A percentile compares a stretch with the other conserved stretches of the same genome.
These are phyloP conservation scores for Alternaria infectoria DNA, from an alignment of 2,329 filamentous ascomycete species.

Conservation along the genomic window DNA sequence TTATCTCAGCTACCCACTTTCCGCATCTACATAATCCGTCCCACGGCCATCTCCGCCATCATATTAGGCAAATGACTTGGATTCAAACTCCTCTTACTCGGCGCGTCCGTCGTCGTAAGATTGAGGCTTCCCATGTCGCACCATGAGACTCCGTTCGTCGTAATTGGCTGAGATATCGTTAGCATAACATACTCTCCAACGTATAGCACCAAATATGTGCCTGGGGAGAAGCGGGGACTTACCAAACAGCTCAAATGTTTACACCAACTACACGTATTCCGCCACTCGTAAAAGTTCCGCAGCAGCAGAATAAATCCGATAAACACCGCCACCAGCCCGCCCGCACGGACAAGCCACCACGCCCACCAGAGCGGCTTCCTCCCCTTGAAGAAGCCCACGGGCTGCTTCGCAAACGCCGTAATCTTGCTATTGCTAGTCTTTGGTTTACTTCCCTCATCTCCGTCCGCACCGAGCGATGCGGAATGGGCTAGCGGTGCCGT, in stretches of 20 bases:
- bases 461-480: neutral
- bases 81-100: slow-evolving; percentile 9
- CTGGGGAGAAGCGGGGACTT: slow-evolving; percentile 56
- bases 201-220: neutral
- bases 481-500: slow-evolving; percentile 25
- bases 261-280: slow-evolving; percentile 84
- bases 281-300: slow-evolving; percentile 87
- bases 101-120: slow-evolving; percentile 19
- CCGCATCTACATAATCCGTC: neutral
- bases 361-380: slow-evolving; percentile 95
- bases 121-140: slow-evolving; percentile 44
- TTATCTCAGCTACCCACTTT: neutral
- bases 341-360: slow-evolving; percentile 90
- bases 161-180: slow-evolving; percentile 22
- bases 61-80: neutral
- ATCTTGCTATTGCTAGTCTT: slow-evolving; percentile 28
- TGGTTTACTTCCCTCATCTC: neutral
- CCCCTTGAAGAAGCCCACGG: slow-evolving; percentile 83
- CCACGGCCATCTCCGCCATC: slow-evolving; percentile 1
- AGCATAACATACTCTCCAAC: slow-evolving; percentile 1
- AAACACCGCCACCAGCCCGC: slow-evolving; percentile 77
- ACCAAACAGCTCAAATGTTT: slow-evolving; percentile 93
- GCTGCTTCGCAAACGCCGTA: slow-evolving; percentile 55
- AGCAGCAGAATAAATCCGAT: slow-evolving; percentile 86
- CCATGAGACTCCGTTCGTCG: slow-evolving; percentile 40